A percentile compares a stretch with the other conserved stretches of the same genome.
Evolutionary conservation across 108 stramenopile genomes (phyloP).

Genomic region (Nitzschia inconspicua): DNA sequence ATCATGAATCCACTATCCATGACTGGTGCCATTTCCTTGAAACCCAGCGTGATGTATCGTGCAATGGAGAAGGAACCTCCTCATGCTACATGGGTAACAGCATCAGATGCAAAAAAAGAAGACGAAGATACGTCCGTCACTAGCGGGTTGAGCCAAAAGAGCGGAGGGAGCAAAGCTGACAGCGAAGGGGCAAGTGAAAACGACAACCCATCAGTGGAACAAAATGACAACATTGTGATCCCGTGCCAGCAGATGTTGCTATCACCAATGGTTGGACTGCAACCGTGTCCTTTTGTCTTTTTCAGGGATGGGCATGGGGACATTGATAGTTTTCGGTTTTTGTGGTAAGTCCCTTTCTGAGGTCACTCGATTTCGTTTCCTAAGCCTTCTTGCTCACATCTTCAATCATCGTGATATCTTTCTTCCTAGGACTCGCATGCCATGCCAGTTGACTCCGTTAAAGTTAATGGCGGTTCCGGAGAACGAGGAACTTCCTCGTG

Average conservation of each 20-base stretch:
- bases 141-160: slow-evolving; percentile 2
- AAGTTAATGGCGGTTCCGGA: slow-evolving; percentile 12
- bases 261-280: slow-evolving; percentile 54
- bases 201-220: slow-evolving; percentile 20
- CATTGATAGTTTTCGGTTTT: slow-evolving; percentile 52
- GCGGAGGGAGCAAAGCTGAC: slow-evolving; percentile 1
- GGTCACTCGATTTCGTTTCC: background rate
- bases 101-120: slow-evolving; percentile 16
- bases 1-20: slow-evolving; percentile 37
- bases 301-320: slow-evolving; percentile 63
- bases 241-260: slow-evolving; percentile 47
- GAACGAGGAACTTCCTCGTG: background rate
- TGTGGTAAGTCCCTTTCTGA: slow-evolving; percentile 39
- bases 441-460: slow-evolving; percentile 31
- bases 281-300: slow-evolving; percentile 80
- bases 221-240: slow-evolving; percentile 47
- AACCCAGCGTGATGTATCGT: slow-evolving; percentile 56
- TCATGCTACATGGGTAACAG: slow-evolving; percentile 48
- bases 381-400: background rate
- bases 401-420: background rate
- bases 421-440: slow-evolving; percentile 27
- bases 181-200: slow-evolving; percentile 18
- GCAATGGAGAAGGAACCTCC: slow-evolving; percentile 50
- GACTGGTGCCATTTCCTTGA: slow-evolving; percentile 33
- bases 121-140: slow-evolving; percentile 31